A percentile compares a stretch with the other conserved stretches of the same genome.
Conservation (phyloP, 441 rosid genomes). For the Hura crepitans region DNA sequence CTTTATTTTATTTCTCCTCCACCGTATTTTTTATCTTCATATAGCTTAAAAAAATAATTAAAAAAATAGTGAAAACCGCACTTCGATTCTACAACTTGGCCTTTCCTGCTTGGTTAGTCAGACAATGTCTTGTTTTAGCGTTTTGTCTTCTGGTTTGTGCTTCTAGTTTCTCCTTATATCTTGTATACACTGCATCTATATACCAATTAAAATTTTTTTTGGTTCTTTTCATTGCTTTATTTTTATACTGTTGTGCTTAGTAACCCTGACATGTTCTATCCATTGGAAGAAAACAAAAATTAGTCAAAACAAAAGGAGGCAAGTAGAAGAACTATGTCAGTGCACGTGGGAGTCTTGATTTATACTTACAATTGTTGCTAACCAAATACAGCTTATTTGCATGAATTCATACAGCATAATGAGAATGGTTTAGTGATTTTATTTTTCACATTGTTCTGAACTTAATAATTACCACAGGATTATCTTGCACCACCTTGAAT, state of each 20-base stretch:
- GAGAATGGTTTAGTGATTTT: not conserved
- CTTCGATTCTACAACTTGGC: not conserved
- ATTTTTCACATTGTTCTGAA: conserved; percentile 23
- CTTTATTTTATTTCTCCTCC: not conserved
- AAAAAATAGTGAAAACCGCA: not conserved
- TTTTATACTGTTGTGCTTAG: not conserved
- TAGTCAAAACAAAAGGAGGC: not conserved
- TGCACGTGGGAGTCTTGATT: not conserved
- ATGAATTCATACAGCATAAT: conserved; percentile 4
- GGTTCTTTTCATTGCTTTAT: not conserved
- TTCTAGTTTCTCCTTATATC: not conserved
- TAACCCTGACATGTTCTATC: not conserved
- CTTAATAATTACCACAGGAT: conserved; percentile 44
- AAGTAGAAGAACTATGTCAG: not conserved
- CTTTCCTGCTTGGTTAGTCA: not conserved
- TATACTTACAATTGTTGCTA: not conserved
- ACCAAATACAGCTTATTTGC: not conserved
- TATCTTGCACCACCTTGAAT: conserved; percentile 53
- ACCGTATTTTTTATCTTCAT: not conserved
- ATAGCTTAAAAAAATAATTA: not conserved
- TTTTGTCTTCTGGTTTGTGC: not conserved
- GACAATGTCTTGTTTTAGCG: not conserved
- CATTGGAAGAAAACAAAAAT: not conserved
- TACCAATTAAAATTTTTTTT: not conserved
- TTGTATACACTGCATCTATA: not conserved